Conservation (phyloP, 2,329 filamentous ascomycete species). For the Aplosporella prunicola region DNA sequence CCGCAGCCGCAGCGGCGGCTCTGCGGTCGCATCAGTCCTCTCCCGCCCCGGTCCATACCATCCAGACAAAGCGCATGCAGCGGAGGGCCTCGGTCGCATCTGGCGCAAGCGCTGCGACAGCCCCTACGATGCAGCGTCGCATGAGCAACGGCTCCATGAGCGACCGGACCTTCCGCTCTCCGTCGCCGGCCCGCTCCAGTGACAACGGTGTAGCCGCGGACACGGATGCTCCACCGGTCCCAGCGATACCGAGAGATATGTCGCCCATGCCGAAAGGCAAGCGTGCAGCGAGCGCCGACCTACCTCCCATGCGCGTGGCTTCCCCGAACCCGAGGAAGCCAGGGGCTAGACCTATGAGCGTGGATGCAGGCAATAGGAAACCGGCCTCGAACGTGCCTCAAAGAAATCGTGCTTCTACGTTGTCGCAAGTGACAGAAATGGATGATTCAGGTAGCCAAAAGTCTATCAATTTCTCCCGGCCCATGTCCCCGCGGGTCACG, state of each 20-base stretch:
- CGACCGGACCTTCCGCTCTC: conserved; percentile 75
- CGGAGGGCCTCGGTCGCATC: conserved; percentile 68
- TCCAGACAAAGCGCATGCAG: conserved; percentile 78
- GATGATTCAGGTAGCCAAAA: conserved; percentile 34
- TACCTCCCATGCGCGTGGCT: conserved; percentile 35
- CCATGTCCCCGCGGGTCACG: conserved; percentile 39
- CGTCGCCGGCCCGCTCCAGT: conserved; percentile 38
- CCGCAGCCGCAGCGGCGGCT: conserved; percentile 78
- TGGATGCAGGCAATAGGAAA: conserved; percentile 30
- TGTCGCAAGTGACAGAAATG: conserved; percentile 35
- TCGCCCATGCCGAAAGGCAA: conserved; percentile 21
- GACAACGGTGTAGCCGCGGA: conserved; percentile 13
- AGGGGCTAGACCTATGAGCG: conserved; percentile 29
- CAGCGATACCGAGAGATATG: conserved; percentile 53
- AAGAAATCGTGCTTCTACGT: conserved; percentile 20
- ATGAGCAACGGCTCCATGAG: conserved; percentile 76
- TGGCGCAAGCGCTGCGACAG: conserved; percentile 37
- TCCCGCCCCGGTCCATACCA: conserved; percentile 68
- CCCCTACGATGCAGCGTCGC: conserved; percentile 27
- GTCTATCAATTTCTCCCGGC: conserved; percentile 46
- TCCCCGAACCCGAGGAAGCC: conserved; percentile 34
- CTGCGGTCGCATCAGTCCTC: conserved; percentile 68
- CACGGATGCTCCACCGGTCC: conserved; percentile 60
- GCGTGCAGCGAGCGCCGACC: conserved; percentile 42
- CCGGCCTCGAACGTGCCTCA: no score